Base-by-base conservation (phyloP, 106 monocot species). In the Hemerocallis citrina region DNA sequence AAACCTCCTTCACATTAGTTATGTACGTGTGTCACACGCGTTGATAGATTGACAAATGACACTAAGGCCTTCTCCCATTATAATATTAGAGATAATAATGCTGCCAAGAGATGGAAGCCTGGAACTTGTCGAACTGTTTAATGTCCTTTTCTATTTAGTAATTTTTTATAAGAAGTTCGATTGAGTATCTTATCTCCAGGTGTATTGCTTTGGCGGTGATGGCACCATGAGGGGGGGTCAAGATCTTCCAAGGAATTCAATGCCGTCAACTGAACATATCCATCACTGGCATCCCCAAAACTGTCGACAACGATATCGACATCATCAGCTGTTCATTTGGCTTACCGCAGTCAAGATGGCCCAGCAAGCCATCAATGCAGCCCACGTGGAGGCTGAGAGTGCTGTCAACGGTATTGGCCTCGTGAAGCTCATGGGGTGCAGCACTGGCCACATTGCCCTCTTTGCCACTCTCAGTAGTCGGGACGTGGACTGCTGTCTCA, bases 261-360 rank as follows among this genome's bases (percentile, higher is more conserved):
- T 77, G 68, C 27, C 77, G 86, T 4, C 55, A 69, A 21, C 78
- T 95, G 21, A 73, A 72, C 24, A 38, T 95, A 33, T 69, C 75
- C 34, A 54, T 95, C 23, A 69, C 78, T 6, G 89, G 83, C 21
- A 83, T 95, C 54, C 94, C 94, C 7, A 95, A 95, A 57, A 95
- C 94, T 0, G 89, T 95, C 1, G 89, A 89, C 78, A 89, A 94
- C 43, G 94, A 94, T 56, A 81, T 95, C 21, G 89, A 83, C 61
- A 84, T 95, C 66, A 95, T 95, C 8, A 89, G 89, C 76, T 75
- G 62, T 38, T 95, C 94, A 1, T 95, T 95, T 20, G 89, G 89
- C 15, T 95, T 95, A 95, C 94, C 5, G 89, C 94, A 0, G 89
- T 94, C 10, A 83, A 94, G 73, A 77, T 78, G 52, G 83, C 94